These are phyloP conservation scores for Orbilia blumenaviensis DNA, from an alignment of 2,329 filamentous ascomycete genomes.

Conservation along the genomic window DNA sequence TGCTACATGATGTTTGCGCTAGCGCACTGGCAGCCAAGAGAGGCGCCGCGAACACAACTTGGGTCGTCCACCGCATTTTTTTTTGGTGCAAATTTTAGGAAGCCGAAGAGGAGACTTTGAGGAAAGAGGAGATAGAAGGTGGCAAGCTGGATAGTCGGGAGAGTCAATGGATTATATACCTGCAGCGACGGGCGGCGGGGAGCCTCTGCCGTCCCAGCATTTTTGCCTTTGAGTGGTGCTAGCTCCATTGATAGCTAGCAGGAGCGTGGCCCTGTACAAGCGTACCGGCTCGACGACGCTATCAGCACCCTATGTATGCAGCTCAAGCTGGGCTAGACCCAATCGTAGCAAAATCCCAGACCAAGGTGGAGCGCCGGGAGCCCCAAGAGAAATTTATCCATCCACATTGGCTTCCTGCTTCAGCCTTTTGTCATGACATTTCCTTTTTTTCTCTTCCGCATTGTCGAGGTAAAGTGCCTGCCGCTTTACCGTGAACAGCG, in stretches of 20 bases:
- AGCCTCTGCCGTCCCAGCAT: slow-evolving; percentile 25
- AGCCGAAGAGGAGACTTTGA: background rate
- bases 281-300: slow-evolving; percentile 4
- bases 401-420: slow-evolving; percentile 3
- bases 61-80: slow-evolving; percentile 42
- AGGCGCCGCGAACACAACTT: slow-evolving; percentile 23
- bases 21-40: slow-evolving; percentile 22
- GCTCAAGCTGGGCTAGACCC: slow-evolving; percentile 24
- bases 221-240: slow-evolving; percentile 40
- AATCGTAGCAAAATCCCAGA: slow-evolving; percentile 29
- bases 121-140: slow-evolving; percentile 9
- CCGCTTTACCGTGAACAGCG: slow-evolving; percentile 16
- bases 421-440: slow-evolving; percentile 22
- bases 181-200: slow-evolving; percentile 14
- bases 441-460: slow-evolving; percentile 27
- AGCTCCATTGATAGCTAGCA: slow-evolving; percentile 22
- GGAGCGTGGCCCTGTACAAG: slow-evolving; percentile 25
- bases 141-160: slow-evolving; percentile 10
- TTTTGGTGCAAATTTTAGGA: background rate
- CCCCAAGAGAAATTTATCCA: slow-evolving; percentile 24
- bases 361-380: slow-evolving; percentile 44
- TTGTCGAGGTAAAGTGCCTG: slow-evolving; percentile 9
- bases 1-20: slow-evolving; percentile 44
- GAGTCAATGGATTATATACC: slow-evolving; percentile 44
- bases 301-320: slow-evolving; percentile 9